A percentile compares a stretch with the other conserved stretches of the same genome.
Evolutionary conservation across 257 asterid genomes (phyloP).

Genomic region (Salvia miltiorrhiza): DNA sequence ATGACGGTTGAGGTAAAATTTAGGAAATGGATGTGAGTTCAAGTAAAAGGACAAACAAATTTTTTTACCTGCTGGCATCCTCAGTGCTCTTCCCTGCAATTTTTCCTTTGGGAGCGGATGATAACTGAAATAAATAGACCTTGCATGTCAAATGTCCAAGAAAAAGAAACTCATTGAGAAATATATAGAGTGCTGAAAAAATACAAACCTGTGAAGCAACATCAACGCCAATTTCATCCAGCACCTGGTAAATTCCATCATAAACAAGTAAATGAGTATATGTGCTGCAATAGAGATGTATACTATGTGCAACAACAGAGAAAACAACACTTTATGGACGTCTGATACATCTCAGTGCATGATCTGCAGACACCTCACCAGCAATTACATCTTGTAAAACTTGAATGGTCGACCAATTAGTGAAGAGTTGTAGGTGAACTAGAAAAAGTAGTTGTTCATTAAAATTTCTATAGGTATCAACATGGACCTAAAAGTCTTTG

Average conservation of each 20-base stretch:
- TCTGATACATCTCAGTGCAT: neutral
- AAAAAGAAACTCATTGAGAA: neutral
- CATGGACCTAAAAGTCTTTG: neutral
- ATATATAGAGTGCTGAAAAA: neutral
- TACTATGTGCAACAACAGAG: neutral
- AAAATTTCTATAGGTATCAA: neutral
- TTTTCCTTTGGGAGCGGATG: constrained; percentile 91
- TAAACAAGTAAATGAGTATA: constrained; percentile 14
- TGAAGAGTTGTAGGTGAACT: neutral
- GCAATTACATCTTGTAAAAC: neutral
- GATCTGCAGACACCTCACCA: neutral
- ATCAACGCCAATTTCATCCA: constrained; percentile 90
- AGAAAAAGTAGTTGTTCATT: neutral
- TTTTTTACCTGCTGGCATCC: constrained; percentile 60
- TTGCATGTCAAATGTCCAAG: neutral
- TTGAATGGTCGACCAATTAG: neutral
- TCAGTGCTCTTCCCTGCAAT: constrained; percentile 62
- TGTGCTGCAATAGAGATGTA: neutral
- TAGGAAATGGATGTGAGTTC: neutral
- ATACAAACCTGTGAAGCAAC: constrained; percentile 87
- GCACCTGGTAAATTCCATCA: constrained; percentile 51
- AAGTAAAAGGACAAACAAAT: neutral
- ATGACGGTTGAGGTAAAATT: neutral
- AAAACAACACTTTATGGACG: neutral
- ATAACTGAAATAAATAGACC: constrained; percentile 45